Conservation (phyloP, 805 yeast species). For the Clavispora phyllophila region DNA sequence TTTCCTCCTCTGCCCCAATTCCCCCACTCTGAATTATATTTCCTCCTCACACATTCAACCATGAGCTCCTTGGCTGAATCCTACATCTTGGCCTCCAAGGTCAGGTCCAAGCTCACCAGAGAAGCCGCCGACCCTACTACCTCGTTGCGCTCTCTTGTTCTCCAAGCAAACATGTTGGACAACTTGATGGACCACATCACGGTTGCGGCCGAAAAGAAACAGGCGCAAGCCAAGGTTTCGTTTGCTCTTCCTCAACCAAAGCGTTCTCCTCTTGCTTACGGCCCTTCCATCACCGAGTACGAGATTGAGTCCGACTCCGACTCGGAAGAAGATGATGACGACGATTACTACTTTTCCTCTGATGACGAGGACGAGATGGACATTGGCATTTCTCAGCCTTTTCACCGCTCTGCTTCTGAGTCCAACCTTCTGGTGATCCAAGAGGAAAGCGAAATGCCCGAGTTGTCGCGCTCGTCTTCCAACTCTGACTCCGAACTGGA, state of each 20-base stretch:
- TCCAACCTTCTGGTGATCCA: slow-evolving; percentile 11
- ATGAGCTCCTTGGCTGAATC: slow-evolving; percentile 42
- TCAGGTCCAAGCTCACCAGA: slow-evolving; percentile 55
- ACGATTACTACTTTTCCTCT: slow-evolving; percentile 23
- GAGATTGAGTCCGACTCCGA: slow-evolving; percentile 32
- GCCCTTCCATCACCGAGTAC: slow-evolving; percentile 33
- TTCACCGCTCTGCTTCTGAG: neutral
- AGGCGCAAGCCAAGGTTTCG: slow-evolving; percentile 4
- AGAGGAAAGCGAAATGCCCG: slow-evolving; percentile 14
- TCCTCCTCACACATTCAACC: neutral
- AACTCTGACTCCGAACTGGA: slow-evolving; percentile 13
- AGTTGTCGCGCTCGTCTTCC: slow-evolving; percentile 11
- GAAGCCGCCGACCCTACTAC: slow-evolving; percentile 59
- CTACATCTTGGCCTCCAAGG: slow-evolving; percentile 59
- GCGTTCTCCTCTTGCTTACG: slow-evolving; percentile 6
- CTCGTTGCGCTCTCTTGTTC: slow-evolving; percentile 52
- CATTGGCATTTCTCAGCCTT: neutral
- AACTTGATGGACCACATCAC: slow-evolving; percentile 50
- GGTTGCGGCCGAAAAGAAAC: slow-evolving; percentile 22
- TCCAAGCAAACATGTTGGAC: slow-evolving; percentile 70
- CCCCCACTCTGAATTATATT: neutral
- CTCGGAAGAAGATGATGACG: slow-evolving; percentile 21
- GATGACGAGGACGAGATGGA: slow-evolving; percentile 12
- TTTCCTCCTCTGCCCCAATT: no score
- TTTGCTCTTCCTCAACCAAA: slow-evolving; percentile 15